Conservation (phyloP, 768 basidiomycete genomes). For the Mycena pura region DNA sequence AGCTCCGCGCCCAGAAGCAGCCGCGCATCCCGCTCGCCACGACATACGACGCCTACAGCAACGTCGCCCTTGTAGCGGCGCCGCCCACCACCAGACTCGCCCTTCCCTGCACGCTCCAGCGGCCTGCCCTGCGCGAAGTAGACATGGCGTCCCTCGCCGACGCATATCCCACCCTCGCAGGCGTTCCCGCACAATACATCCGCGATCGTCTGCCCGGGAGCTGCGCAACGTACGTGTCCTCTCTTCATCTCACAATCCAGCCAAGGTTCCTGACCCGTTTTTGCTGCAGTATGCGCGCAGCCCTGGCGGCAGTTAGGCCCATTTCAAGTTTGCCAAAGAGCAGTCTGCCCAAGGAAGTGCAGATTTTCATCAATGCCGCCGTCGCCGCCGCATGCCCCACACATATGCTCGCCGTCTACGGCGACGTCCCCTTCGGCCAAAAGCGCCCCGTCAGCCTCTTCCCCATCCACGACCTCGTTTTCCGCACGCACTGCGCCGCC, state of each 20-base stretch:
- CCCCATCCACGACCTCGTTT: constrained; percentile 51
- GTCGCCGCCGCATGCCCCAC: constrained; percentile 34
- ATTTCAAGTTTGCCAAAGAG: background rate
- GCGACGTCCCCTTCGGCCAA: constrained; percentile 28
- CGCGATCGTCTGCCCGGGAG: constrained; percentile 23
- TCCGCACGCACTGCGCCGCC: constrained; percentile 47
- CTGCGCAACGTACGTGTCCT: constrained; percentile 25
- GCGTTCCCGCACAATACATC: constrained; percentile 27
- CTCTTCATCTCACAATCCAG: background rate
- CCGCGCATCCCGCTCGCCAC: constrained; percentile 20
- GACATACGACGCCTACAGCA: constrained; percentile 6
- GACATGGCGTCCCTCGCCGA: constrained; percentile 12
- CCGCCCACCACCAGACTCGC: constrained; percentile 20
- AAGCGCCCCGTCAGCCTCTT: constrained; percentile 42
- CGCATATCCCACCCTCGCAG: constrained; percentile 24
- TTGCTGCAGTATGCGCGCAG: constrained; percentile 26
- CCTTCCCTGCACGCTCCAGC: constrained; percentile 28
- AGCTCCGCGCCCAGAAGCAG: constrained; percentile 8
- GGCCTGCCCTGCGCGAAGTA: constrained; percentile 28
- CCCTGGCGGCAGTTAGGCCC: constrained; percentile 7
- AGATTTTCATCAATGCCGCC: constrained; percentile 32
- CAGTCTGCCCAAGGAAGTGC: constrained; percentile 30
- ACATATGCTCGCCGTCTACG: constrained; percentile 44
- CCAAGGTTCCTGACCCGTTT: constrained; percentile 2
- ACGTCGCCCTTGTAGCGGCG: background rate